Percentiles rank a stretch among this genome's conserved stretches.
Conservation (phyloP, 2,329 filamentous ascomycete species). For the Cordyceps sp. region DNA sequence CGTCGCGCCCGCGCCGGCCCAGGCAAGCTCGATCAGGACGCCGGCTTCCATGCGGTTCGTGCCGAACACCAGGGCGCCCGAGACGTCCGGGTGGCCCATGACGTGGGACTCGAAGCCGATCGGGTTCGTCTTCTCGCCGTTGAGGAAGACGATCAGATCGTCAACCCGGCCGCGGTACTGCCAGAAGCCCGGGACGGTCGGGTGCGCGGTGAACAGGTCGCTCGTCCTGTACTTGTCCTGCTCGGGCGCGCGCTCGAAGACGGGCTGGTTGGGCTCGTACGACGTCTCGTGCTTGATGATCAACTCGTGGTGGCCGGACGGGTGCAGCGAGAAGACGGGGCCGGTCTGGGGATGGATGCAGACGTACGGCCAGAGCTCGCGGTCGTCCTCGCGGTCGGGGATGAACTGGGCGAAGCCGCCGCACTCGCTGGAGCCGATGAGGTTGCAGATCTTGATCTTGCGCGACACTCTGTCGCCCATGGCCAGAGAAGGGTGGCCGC, state of each 20-base stretch:
- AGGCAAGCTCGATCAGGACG: background rate
- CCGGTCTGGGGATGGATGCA: background rate
- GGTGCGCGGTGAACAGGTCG: constrained; percentile 2
- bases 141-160: constrained; percentile 3
- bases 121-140: constrained; percentile 4
- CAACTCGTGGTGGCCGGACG: background rate
- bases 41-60: constrained; percentile 1
- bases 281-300: background rate
- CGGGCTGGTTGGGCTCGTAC: background rate
- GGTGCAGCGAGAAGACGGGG: background rate
- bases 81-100: constrained; percentile 1
- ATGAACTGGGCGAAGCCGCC: background rate
- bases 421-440: background rate
- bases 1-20: too few species aligned
- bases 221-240: constrained; percentile 1
- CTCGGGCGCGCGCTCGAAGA: background rate
- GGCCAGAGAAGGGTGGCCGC: background rate
- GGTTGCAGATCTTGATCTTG: background rate
- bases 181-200: constrained; percentile 1
- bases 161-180: constrained; percentile 1
- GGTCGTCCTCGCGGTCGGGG: background rate
- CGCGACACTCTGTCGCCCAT: background rate
- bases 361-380: constrained; percentile 1
- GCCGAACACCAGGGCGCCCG: constrained; percentile 2
- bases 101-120: constrained; percentile 1